Evolutionary conservation across 2,329 filamentous ascomycete genomes (phyloP), one percentile per base, ranked within the genome.

Genomic region (Fusarium longipes): DNA sequence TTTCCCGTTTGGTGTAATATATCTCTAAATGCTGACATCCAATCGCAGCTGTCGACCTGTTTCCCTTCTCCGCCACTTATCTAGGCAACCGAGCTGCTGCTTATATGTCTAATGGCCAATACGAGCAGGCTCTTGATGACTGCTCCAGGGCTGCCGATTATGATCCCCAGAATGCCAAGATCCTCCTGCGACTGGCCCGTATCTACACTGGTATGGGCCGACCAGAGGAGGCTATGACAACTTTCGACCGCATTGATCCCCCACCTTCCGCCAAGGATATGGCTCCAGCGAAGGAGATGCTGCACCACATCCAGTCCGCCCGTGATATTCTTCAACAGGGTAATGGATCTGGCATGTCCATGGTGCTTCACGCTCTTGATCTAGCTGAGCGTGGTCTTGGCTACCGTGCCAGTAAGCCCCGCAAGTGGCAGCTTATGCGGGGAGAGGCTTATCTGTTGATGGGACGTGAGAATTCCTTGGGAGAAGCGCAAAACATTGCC

Each of bases 1-100:
- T 54, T 40, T 30, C 18, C 39, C 33, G 35, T 43, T 49, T 63
- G 36, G 14, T 33, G 43, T 45, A 22, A 47, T 42, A 32, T 24
- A 51, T 48, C 20, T 45, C 54, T 11, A 61, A 50, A 54, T 70
- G 61, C 71, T 73, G 57, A 73, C 70, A 54, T 20, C 22, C 42
- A 32, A 27, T 36, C 40, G 6, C 76, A 97, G 96, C 96, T 64
- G 91, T 99, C 74, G 91, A 96, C 72, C 87, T 95, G 66, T 90
- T 95, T 74, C 94, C 94, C 53, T 85, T 89, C 73, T 96, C 94
- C 50, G 84, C 94, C 33, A 97, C 93, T 43, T 98, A 97, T 79
- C 87, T 97, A 69, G 95, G 93, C 78, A 99, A 99, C 84, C 91
- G 96, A 74, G 94, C 96, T 36, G 96, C 96, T 29, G 96, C 96